phyloP scores from a whole-genome alignment of 2,329 filamentous ascomycete genomes.

The Pseudocercospora crystallina region DNA sequence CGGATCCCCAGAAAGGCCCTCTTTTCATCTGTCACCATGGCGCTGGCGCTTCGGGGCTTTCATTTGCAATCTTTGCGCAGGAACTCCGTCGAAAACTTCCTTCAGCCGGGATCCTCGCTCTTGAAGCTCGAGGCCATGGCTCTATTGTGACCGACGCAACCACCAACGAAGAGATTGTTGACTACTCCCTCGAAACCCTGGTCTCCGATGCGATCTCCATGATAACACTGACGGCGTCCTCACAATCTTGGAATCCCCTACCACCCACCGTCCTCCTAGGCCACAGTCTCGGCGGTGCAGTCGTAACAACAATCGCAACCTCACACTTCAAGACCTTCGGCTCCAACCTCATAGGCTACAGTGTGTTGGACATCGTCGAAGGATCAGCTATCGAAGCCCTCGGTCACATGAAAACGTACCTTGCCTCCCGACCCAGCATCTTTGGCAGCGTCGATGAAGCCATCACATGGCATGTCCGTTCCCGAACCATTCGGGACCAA shows the following conservation, averaged over 20 bases:
- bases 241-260: constrained; percentile 70
- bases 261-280: constrained; percentile 82
- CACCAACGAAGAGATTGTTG: constrained; percentile 47
- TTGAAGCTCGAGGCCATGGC: constrained; percentile 87
- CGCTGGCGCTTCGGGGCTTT: constrained; percentile 87
- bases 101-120: constrained; percentile 75
- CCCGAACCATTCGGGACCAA: constrained; percentile 79
- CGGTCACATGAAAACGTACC: constrained; percentile 88
- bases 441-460: constrained; percentile 77
- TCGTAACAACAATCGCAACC: constrained; percentile 75
- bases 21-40: constrained; percentile 94
- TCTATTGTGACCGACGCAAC: constrained; percentile 55
- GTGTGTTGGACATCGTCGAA: constrained; percentile 92
- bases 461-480: constrained; percentile 92
- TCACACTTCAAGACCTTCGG: constrained; percentile 57
- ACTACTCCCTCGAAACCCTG: constrained; percentile 72
- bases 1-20: constrained; percentile 61
- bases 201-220: constrained; percentile 70
- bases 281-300: constrained; percentile 88
- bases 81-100: constrained; percentile 78
- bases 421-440: constrained; percentile 73
- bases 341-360: constrained; percentile 73
- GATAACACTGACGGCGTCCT: constrained; percentile 61
- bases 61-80: constrained; percentile 77
- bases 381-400: constrained; percentile 92